Percentiles rank a stretch among this genome's conserved stretches.
phyloP scores from a whole-genome alignment of 2,329 filamentous ascomycete species.

The Alternaria sp. region DNA sequence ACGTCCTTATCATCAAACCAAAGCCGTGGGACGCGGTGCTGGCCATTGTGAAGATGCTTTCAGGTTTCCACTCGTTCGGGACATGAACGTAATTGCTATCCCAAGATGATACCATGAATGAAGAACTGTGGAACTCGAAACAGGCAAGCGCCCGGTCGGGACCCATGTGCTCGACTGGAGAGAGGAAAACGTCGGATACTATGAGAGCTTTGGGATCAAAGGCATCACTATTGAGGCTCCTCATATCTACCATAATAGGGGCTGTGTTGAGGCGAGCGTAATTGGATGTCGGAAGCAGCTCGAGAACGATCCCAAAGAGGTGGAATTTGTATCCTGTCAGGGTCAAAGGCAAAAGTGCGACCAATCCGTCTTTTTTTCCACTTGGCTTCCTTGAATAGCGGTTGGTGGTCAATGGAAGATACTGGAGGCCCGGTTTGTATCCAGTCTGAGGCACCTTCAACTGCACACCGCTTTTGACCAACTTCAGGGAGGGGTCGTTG shows the following conservation, averaged over 20 bases:
- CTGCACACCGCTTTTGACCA: neutral
- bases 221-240: no score
- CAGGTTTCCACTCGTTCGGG: no score
- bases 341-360: neutral
- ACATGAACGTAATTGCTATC: no score
- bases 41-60: no score
- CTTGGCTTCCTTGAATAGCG: neutral
- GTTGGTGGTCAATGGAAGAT: no score
- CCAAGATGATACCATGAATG: neutral
- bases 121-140: neutral
- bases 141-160: no score
- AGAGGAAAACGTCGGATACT: no score
- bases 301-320: neutral
- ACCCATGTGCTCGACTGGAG: no score
- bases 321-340: neutral
- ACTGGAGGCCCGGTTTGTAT: no score
- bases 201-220: no score
- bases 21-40: neutral
- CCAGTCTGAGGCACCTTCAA: neutral
- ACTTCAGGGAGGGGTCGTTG: neutral
- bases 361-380: neutral
- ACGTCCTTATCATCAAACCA: neutral
- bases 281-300: neutral
- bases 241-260: neutral
- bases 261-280: neutral